Conservation (phyloP, 176 grass and related monocot genomes). For the Musa troglodytarum region DNA sequence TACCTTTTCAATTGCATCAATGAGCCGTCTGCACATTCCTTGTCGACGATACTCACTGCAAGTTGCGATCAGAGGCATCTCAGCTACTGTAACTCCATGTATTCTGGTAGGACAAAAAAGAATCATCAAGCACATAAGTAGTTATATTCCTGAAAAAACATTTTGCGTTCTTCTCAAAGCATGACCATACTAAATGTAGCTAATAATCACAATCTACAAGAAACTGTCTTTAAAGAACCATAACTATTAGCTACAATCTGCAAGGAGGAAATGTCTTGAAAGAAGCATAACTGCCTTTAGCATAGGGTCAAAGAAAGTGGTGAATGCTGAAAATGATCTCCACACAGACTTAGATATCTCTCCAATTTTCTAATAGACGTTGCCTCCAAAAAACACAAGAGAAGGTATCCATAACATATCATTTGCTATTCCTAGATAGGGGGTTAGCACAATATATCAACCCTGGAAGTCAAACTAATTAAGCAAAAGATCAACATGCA, state of each 20-base stretch:
- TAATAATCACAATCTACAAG: too few species aligned
- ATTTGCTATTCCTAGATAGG: too few species aligned
- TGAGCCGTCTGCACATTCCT: constrained; percentile 76
- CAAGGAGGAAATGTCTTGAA: not conserved
- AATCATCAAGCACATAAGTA: not conserved
- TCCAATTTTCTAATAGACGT: too few species aligned
- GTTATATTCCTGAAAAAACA: too few species aligned
- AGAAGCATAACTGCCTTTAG: not conserved
- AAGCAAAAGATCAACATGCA: too few species aligned
- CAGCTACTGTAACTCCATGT: constrained; percentile 80
- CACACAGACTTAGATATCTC: too few species aligned
- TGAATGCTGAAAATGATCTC: not conserved
- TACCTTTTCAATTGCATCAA: constrained; percentile 84
- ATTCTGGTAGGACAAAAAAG: constrained; percentile 34
- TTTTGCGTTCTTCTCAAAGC: too few species aligned
- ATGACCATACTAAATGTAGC: too few species aligned
- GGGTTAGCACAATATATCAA: too few species aligned
- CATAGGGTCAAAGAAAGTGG: not conserved
- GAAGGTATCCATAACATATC: too few species aligned
- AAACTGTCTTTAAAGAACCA: not conserved
- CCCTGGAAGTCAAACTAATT: too few species aligned
- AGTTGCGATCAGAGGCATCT: constrained; percentile 84
- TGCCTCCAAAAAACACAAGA: too few species aligned
- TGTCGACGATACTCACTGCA: constrained; percentile 59
- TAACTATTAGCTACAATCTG: not conserved